Evolutionary conservation across 2,329 filamentous ascomycete species (phyloP).

Genomic region (Colletotrichum kahawae): DNA sequence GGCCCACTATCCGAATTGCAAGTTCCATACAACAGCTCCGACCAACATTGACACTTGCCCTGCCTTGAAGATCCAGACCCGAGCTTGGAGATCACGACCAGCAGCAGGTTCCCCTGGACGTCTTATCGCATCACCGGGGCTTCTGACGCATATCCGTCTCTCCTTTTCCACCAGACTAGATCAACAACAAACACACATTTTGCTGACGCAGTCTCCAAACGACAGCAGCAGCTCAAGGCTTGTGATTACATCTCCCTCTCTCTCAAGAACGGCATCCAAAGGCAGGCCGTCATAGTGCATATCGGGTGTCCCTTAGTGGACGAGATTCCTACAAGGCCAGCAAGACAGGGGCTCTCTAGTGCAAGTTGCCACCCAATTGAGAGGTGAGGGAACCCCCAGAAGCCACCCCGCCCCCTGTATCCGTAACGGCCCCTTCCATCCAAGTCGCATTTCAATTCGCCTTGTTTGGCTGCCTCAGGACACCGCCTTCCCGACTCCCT

Average conservation of each 20-base stretch:
- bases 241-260: not conserved
- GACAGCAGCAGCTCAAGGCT: not conserved
- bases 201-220: not conserved
- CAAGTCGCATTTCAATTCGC: conserved; percentile 15
- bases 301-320: not conserved
- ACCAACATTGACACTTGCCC: not conserved
- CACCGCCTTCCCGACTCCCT: not conserved
- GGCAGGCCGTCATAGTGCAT: conserved; percentile 17
- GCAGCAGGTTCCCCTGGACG: not conserved
- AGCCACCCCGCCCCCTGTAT: conserved; percentile 19
- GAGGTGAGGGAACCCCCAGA: conserved; percentile 11
- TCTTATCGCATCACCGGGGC: not conserved
- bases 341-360: conserved; percentile 13
- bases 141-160: not conserved
- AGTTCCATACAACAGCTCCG: not conserved
- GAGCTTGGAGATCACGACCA: not conserved
- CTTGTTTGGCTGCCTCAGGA: conserved; percentile 22
- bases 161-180: not conserved
- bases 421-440: conserved; percentile 20
- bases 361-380: conserved; percentile 21
- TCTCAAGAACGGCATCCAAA: not conserved
- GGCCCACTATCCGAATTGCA: not conserved
- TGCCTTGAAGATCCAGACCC: not conserved
- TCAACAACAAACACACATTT: not conserved
- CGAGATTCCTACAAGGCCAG: conserved; percentile 13